phyloP scores from a whole-genome alignment of 1,284 basidiomycete genomes.

The Xerocomus subilludens region DNA sequence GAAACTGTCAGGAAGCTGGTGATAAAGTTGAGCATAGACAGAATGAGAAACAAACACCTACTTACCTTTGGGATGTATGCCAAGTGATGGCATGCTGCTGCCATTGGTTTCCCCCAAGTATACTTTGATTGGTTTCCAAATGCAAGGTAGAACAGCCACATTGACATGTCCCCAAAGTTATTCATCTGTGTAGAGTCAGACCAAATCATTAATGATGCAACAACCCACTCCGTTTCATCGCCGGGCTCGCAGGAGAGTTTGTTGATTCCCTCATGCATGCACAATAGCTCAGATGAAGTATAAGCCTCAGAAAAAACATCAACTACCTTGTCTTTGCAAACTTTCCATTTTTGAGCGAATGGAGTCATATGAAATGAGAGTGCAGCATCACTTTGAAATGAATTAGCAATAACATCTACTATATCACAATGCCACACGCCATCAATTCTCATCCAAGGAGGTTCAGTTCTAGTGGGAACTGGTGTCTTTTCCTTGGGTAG shows the following conservation, averaged over 20 bases:
- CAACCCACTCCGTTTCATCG: neutral
- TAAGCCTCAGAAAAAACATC: neutral
- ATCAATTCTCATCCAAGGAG: neutral
- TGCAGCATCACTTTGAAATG: neutral
- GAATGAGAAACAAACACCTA: neutral
- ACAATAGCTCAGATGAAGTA: neutral
- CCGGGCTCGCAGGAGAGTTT: neutral
- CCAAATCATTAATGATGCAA: slow-evolving; percentile 2
- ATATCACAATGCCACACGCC: neutral
- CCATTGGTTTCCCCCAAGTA: neutral
- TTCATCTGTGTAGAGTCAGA: neutral
- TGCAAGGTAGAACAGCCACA: neutral
- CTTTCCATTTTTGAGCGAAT: neutral
- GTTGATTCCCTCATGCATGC: neutral
- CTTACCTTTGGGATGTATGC: slow-evolving; percentile 5
- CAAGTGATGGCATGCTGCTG: neutral
- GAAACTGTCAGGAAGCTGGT: slow-evolving; percentile 5
- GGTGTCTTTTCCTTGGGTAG: neutral
- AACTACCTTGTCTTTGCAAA: neutral
- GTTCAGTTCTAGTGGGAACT: neutral
- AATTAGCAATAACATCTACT: neutral
- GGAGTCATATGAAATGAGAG: neutral
- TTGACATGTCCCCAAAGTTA: neutral
- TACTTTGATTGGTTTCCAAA: slow-evolving; percentile 16
- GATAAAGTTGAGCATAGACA: neutral